Conservation (phyloP, 2,329 filamentous ascomycete species). For the Aureobasidium sp. region DNA sequence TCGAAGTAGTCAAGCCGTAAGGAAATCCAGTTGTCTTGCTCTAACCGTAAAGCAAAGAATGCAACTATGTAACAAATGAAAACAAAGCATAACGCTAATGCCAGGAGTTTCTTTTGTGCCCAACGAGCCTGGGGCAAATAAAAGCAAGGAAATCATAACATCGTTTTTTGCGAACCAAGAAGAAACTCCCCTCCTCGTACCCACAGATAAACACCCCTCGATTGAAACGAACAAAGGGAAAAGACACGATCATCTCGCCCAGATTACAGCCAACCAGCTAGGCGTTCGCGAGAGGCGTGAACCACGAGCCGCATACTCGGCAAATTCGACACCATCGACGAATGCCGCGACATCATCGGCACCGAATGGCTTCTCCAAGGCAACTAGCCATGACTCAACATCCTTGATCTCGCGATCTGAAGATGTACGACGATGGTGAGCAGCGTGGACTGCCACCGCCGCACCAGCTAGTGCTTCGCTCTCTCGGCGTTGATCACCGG, state of each 20-base stretch:
- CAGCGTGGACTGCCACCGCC: slow-evolving; percentile 3
- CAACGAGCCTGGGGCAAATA: neutral
- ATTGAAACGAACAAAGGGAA: neutral
- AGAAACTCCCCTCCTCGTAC: neutral
- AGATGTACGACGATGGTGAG: neutral
- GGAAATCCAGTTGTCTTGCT: neutral
- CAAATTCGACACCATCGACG: slow-evolving; percentile 32
- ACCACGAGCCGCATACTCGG: slow-evolving; percentile 25
- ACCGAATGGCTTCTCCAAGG: slow-evolving; percentile 31
- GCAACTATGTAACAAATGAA: neutral
- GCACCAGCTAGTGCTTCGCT: slow-evolving; percentile 16
- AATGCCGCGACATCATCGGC: slow-evolving; percentile 37
- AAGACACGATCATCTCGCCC: neutral
- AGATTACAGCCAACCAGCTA: slow-evolving; percentile 1
- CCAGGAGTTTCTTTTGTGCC: neutral
- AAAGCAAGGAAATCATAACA: neutral
- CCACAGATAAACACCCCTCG: neutral
- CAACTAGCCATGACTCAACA: slow-evolving; percentile 31
- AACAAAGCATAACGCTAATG: neutral
- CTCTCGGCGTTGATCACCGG: slow-evolving; percentile 1
- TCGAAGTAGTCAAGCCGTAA: neutral
- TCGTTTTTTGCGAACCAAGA: neutral
- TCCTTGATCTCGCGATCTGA: slow-evolving; percentile 23
- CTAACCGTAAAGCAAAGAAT: neutral
- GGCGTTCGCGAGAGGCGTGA: neutral